Evolutionary conservation across 192 early-diverging fungal genomes (phyloP).

Genomic region (Borealophlyctis nickersoniae): DNA sequence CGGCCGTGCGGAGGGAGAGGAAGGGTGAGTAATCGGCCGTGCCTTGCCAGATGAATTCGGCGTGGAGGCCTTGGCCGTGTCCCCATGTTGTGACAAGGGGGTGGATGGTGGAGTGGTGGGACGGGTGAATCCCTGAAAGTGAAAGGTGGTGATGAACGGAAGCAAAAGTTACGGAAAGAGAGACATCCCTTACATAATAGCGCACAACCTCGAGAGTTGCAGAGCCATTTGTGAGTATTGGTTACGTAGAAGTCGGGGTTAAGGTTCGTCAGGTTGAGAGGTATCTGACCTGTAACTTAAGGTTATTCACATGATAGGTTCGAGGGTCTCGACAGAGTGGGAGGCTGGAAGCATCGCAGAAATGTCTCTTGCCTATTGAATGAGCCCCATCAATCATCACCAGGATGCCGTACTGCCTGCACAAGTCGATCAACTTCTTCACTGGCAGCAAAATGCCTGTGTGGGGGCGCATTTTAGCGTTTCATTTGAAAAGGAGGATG

Average conservation of each 20-base stretch:
- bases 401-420: constrained; percentile 18
- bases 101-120: constrained; percentile 16
- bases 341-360: no score
- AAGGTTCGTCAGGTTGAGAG: constrained; percentile 23
- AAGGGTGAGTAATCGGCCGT: constrained; percentile 35
- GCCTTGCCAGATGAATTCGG: constrained; percentile 47
- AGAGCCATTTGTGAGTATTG: constrained; percentile 46
- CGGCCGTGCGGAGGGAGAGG: constrained; percentile 20
- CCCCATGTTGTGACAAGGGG: constrained; percentile 33
- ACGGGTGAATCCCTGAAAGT: constrained; percentile 15
- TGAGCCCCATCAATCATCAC: constrained; percentile 43
- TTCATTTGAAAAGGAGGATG: not conserved
- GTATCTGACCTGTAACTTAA: constrained; percentile 22
- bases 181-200: constrained; percentile 15
- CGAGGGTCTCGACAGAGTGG: no score
- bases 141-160: no score
- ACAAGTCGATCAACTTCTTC: constrained; percentile 27
- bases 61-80: constrained; percentile 7
- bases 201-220: constrained; percentile 32
- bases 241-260: constrained; percentile 57
- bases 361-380: constrained; percentile 27
- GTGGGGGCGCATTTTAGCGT: not conserved
- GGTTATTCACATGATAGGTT: no score
- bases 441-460: constrained; percentile 34
- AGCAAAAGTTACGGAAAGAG: no score